phyloP scores from a whole-genome alignment of 73 alveolate genomes.

The Blepharisma japonicum region DNA sequence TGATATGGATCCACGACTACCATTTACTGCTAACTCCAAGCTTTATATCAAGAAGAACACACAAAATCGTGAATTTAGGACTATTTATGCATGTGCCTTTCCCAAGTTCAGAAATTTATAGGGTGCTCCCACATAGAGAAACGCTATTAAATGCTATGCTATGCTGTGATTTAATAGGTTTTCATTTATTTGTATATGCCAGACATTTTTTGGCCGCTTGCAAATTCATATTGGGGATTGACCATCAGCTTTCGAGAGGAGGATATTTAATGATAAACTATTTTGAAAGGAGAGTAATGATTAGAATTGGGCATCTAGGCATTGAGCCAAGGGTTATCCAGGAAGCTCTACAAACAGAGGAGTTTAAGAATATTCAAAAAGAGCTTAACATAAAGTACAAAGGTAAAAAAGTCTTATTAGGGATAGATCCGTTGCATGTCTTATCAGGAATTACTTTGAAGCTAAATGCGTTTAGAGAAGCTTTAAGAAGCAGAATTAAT shows the following conservation, averaged over 20 bases:
- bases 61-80: conserved; percentile 39
- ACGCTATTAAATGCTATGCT: conserved; percentile 44
- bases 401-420: conserved; percentile 39
- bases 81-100: conserved; percentile 57
- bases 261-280: conserved; percentile 68
- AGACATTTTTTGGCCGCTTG: conserved; percentile 71
- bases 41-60: conserved; percentile 35
- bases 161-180: conserved; percentile 80
- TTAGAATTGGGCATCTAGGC: conserved; percentile 78
- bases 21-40: conserved; percentile 57
- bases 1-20: conserved; percentile 58
- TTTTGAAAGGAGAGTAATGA: conserved; percentile 71
- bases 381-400: not conserved
- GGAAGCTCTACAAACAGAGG: conserved; percentile 38
- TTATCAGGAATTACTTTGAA: conserved; percentile 51
- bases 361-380: conserved; percentile 12
- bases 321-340: conserved; percentile 54
- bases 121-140: conserved; percentile 47
- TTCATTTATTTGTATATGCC: conserved; percentile 83
- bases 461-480: conserved; percentile 42
- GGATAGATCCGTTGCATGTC: conserved; percentile 50
- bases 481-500: conserved; percentile 35
- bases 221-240: conserved; percentile 64
- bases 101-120: conserved; percentile 52
- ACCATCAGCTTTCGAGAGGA: conserved; percentile 65